phyloP scores from a whole-genome alignment of 345 rosid species.

The Eucalyptus coolabah region DNA sequence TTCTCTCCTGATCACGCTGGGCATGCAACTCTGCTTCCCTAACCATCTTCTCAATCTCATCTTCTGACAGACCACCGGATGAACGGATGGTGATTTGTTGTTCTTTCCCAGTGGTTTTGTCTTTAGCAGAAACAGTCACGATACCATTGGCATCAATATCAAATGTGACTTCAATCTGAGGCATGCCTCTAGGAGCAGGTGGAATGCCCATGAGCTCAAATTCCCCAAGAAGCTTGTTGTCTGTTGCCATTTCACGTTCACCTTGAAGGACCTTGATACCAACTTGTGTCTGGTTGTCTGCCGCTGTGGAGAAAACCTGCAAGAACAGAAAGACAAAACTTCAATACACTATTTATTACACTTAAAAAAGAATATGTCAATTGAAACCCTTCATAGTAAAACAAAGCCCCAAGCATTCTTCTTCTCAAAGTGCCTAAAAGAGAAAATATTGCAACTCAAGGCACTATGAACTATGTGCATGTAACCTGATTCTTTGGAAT shows the following conservation, averaged over 20 bases:
- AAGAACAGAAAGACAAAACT: background rate
- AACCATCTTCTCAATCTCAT: constrained; percentile 83
- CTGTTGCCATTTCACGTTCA: constrained; percentile 85
- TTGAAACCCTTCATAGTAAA: background rate
- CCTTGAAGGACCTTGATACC: constrained; percentile 89
- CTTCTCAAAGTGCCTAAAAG: background rate
- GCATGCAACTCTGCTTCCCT: constrained; percentile 73
- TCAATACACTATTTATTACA: background rate
- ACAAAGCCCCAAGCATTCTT: background rate
- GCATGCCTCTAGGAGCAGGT: constrained; percentile 78
- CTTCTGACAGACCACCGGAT: constrained; percentile 82
- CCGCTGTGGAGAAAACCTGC: constrained; percentile 86
- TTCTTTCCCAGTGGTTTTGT: constrained; percentile 68
- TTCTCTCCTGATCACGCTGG: constrained; percentile 69
- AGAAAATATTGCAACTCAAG: background rate
- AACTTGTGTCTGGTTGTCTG: constrained; percentile 83
- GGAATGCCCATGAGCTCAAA: constrained; percentile 86
- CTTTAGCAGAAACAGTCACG: constrained; percentile 85
- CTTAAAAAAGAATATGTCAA: background rate
- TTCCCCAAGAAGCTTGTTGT: constrained; percentile 75
- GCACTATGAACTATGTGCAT: background rate
- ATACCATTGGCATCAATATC: constrained; percentile 92
- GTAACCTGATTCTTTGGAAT: background rate
- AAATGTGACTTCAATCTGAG: constrained; percentile 85
- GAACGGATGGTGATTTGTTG: constrained; percentile 88